Base-by-base conservation (phyloP, 2,329 filamentous ascomycete genomes). In the Cladosporium sphaerospermum region DNA sequence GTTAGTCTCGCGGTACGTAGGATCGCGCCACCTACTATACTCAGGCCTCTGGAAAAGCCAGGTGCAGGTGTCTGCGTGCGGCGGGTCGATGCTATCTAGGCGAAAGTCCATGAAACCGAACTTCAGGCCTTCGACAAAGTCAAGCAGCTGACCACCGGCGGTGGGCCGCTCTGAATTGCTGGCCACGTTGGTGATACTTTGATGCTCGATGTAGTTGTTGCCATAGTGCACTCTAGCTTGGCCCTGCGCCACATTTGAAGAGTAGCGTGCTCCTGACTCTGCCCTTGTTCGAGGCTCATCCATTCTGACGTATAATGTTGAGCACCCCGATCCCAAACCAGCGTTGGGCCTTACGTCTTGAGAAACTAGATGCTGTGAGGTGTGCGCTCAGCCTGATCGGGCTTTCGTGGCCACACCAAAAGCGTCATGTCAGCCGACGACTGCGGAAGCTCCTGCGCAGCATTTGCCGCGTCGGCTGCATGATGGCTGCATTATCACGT, bases 11-110 rank as follows among this genome's bases (percentile, higher is more conserved):
- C 39, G 39, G 1, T 10, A 10, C 3, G 11, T 2, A 4, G n/a
- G 9, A 19, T 43, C 14, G 7, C 37, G 40, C 53, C 53, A 55
- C 9, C 14, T 33, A 3, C 11, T 34, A 19, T 52, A 55, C n/a
- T 33, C 23, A 3, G 14, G 23, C 9, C 31, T 13, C 3, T 13
- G 10, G 14, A 55, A 28, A 4, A 55, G 9, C 53, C 53, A 55
- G 10, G 23, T 13, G 37, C 53, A 55, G 9, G 41, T 55, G 4
- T 40, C 11, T 13, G 6, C n/a, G 3, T 34, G n/a, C 4, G 31
- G 28, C 11, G 13, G 13, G 9, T 9, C 9, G 5, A 36, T 10
- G 0, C 9, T 36, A 3, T 9, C n/a, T 7, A 11, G n/a, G 31
- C 48, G 39, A 4, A 32, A 9, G 10, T 43, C 48, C 48, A 51